phyloP scores from a whole-genome alignment of 1,139 yeast genomes.

The Saccharomyces hybrid region DNA sequence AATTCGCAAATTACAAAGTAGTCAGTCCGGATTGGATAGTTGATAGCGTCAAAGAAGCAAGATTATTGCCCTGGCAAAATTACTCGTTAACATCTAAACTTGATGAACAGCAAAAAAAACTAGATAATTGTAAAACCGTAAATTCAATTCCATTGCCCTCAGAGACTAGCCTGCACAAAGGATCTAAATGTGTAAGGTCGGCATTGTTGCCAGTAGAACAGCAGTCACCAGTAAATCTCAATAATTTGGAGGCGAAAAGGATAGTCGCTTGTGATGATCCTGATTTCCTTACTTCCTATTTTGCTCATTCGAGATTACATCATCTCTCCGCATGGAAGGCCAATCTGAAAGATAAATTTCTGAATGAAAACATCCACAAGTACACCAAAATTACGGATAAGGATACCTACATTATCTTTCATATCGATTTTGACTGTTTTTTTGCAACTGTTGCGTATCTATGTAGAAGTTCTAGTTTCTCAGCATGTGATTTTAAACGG shows the following conservation, averaged over 20 bases:
- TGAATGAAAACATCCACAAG: conserved; percentile 13
- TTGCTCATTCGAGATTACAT: conserved; percentile 76
- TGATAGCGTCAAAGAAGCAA: conserved; percentile 47
- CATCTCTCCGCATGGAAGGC: conserved; percentile 86
- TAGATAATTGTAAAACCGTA: conserved; percentile 1
- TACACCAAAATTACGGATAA: conserved; percentile 1
- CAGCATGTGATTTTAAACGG: conserved; percentile 40
- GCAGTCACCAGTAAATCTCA: neutral
- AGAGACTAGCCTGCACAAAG: conserved; percentile 1
- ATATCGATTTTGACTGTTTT: conserved; percentile 89
- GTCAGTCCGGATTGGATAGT: conserved; percentile 79
- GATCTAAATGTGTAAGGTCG: neutral
- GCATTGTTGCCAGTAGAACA: neutral
- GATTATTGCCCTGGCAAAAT: conserved; percentile 58
- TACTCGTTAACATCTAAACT: conserved; percentile 47
- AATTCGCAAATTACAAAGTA: conserved; percentile 62
- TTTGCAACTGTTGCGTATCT: conserved; percentile 81
- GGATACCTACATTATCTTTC: conserved; percentile 43
- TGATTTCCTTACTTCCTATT: conserved; percentile 60
- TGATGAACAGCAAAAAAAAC: conserved; percentile 42
- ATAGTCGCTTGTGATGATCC: conserved; percentile 64
- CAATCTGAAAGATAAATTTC: conserved; percentile 54
- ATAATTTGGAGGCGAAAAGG: neutral
- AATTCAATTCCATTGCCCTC: neutral
- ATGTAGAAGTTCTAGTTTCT: conserved; percentile 34